Evolutionary conservation across 148 eudicot species (phyloP).

Genomic region (Polygonum maritimum): DNA sequence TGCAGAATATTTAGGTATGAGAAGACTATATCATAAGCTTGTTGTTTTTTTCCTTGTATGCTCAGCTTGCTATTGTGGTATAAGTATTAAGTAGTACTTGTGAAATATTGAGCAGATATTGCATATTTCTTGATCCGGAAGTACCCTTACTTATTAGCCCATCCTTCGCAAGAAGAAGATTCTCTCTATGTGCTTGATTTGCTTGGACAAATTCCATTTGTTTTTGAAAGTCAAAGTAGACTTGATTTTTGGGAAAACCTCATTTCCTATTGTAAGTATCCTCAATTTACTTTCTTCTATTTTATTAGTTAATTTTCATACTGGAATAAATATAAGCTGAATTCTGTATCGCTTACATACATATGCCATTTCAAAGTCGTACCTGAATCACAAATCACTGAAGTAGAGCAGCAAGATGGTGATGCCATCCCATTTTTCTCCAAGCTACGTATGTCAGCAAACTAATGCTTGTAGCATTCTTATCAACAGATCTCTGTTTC

Average conservation of each 20-base stretch:
- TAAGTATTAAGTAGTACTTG: neutral
- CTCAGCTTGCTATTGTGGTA: no score
- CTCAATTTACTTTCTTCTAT: neutral
- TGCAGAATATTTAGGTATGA: conserved; percentile 2
- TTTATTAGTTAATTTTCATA: neutral
- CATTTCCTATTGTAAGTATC: neutral
- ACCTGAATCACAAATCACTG: neutral
- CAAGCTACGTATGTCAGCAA: conserved; percentile 7
- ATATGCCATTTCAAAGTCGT: neutral
- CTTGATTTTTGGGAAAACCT: neutral
- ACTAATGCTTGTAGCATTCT: neutral
- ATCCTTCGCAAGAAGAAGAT: neutral
- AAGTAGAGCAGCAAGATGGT: neutral
- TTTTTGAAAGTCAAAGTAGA: conserved; percentile 4
- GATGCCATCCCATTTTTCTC: conserved; percentile 1
- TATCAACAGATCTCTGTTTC: neutral
- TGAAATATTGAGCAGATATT: neutral
- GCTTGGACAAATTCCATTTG: conserved; percentile 4
- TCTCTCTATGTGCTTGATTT: neutral
- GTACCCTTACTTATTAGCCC: neutral
- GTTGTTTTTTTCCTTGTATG: no score
- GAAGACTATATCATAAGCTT: neutral
- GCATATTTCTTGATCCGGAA: neutral
- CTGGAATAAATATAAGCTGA: neutral
- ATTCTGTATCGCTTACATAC: neutral